Conservation (phyloP, 495 filamentous ascomycete genomes). For the Elaphomyces granulatus region DNA sequence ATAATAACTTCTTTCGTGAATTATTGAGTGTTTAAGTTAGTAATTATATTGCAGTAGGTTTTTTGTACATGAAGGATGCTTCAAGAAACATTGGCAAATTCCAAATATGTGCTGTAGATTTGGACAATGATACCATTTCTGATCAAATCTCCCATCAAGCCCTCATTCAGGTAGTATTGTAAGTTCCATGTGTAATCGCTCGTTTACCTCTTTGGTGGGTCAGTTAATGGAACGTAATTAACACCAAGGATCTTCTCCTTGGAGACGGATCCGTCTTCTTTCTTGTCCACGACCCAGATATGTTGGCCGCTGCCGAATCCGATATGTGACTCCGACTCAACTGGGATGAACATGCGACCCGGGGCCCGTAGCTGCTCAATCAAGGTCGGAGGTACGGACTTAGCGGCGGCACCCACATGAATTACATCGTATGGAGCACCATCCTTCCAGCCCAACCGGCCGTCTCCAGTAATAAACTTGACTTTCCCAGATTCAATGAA, state of each 20-base stretch:
- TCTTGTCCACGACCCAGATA: conserved; percentile 87
- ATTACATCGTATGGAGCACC: conserved; percentile 71
- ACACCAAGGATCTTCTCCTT: conserved; percentile 72
- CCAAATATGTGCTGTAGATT: too few relatives aligned
- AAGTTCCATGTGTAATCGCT: too few relatives aligned
- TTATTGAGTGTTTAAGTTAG: too few relatives aligned
- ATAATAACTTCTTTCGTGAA: too few relatives aligned
- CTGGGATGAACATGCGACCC: conserved; percentile 76
- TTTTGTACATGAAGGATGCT: too few relatives aligned
- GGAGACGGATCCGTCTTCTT: conserved; percentile 54
- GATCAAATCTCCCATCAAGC: too few relatives aligned
- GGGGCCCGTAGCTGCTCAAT: conserved; percentile 67
- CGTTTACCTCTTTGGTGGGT: conserved; percentile 42
- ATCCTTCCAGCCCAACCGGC: conserved; percentile 56
- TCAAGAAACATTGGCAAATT: too few relatives aligned
- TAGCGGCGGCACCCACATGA: conserved; percentile 85
- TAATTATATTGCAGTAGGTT: too few relatives aligned
- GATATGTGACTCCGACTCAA: conserved; percentile 40
- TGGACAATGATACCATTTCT: too few relatives aligned
- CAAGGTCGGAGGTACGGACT: conserved; percentile 53
- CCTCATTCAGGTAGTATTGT: too few relatives aligned
- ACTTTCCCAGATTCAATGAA: conserved; percentile 48
- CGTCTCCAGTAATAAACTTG: conserved; percentile 67
- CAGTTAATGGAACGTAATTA: conserved; percentile 86
- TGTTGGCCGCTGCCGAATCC: conserved; percentile 41